Conservation (phyloP, 352 stramenopile genomes). For the Hyaloperonospora arabidopsidis region DNA sequence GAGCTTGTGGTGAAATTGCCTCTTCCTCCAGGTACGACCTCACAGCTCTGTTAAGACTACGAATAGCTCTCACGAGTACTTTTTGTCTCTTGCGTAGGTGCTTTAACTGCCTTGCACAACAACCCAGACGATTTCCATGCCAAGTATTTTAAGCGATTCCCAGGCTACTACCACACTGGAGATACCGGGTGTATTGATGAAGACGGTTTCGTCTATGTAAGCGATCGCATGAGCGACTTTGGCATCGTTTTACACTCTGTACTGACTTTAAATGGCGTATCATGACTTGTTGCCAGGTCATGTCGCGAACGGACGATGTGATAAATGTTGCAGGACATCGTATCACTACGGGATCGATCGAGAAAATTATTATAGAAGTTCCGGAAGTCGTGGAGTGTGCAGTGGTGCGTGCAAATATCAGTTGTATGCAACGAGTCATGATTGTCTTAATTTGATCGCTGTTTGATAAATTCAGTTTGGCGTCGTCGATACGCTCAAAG, state of each 20-base stretch:
- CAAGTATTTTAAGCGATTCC: constrained; percentile 78
- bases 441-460: constrained; percentile 4
- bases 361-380: constrained; percentile 83
- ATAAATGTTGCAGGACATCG: constrained; percentile 88
- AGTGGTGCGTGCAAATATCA: constrained; percentile 35
- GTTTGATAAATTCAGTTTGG: constrained; percentile 29
- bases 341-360: constrained; percentile 82
- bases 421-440: background rate
- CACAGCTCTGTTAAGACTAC: background rate
- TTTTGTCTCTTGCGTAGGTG: constrained; percentile 19
- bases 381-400: constrained; percentile 82
- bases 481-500: constrained; percentile 37
- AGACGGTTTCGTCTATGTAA: constrained; percentile 84
- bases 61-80: background rate
- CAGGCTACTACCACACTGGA: constrained; percentile 86
- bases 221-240: constrained; percentile 4
- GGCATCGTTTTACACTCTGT: background rate
- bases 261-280: constrained; percentile 1
- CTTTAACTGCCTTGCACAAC: constrained; percentile 80
- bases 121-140: constrained; percentile 72
- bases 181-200: constrained; percentile 86
- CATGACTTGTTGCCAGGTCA: constrained; percentile 41
- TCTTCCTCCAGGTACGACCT: constrained; percentile 58
- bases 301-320: constrained; percentile 87
- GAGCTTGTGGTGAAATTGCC: constrained; percentile 79